These are phyloP conservation scores for Hepatocystis sp. DNA, from an alignment of 169 alveolate species.

Conservation along the genomic window DNA sequence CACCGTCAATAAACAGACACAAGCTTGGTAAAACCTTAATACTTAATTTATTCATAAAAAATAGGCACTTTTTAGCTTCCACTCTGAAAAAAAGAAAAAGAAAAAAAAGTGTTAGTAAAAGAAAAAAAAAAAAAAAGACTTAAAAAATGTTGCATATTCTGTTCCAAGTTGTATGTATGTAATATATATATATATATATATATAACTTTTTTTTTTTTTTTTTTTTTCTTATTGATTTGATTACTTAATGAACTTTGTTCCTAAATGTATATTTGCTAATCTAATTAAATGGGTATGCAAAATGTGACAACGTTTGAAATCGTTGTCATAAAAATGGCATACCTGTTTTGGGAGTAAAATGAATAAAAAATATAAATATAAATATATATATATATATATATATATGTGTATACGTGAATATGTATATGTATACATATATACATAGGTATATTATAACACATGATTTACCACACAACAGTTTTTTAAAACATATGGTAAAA, in stretches of 20 bases:
- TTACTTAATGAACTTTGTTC: constrained; percentile 65
- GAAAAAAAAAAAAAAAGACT: not conserved
- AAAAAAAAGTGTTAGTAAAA: not conserved
- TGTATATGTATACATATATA: not conserved
- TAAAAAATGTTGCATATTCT: not conserved
- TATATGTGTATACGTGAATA: not conserved
- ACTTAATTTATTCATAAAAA: constrained; percentile 59
- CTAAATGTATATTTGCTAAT: constrained; percentile 52
- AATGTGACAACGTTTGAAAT: constrained; percentile 55
- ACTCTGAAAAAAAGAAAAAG: constrained; percentile 34
- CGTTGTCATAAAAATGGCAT: constrained; percentile 71
- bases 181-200: not conserved
- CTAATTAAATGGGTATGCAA: constrained; percentile 63
- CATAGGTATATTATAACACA: not conserved
- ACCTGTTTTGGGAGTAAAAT: constrained; percentile 10
- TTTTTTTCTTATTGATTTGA: not conserved
- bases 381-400: not conserved
- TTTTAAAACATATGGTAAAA: constrained; percentile 6
- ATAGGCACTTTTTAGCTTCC: constrained; percentile 68
- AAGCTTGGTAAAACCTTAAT: constrained; percentile 59
- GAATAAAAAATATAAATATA: not conserved
- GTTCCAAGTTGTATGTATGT: not conserved
- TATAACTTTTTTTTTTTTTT: not conserved
- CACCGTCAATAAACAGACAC: constrained; percentile 72
- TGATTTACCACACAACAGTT: constrained; percentile 1